Evolutionary conservation across 768 basidiomycete species (phyloP).

Genomic region (Chalciporus chontae): DNA sequence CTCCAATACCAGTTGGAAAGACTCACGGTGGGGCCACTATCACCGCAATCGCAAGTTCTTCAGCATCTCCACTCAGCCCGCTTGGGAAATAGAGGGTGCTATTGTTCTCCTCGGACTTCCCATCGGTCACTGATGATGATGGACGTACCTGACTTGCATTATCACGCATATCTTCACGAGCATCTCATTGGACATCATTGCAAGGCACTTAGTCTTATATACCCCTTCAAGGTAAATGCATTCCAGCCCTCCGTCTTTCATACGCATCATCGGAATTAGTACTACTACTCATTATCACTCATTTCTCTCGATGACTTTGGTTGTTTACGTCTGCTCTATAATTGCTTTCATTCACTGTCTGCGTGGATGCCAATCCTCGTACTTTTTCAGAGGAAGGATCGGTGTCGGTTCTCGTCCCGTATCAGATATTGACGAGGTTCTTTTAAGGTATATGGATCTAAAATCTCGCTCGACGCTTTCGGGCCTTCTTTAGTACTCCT

Average conservation of each 20-base stretch:
- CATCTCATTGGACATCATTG: constrained; percentile 25
- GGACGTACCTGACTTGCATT: constrained; percentile 7
- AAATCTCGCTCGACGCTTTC: not conserved
- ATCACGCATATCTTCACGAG: constrained; percentile 13
- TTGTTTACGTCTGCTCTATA: not conserved
- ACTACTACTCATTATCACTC: not conserved
- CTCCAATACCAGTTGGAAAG: constrained; percentile 56
- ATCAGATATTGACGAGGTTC: not conserved
- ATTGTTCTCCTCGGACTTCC: constrained; percentile 2
- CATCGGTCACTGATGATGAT: constrained; percentile 1
- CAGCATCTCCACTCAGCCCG: constrained; percentile 20
- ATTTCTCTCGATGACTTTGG: not conserved
- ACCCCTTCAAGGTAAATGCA: constrained; percentile 13
- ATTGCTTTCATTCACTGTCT: not conserved
- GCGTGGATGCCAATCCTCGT: not conserved
- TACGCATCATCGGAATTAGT: constrained; percentile 2
- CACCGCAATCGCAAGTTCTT: constrained; percentile 51
- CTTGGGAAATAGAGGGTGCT: constrained; percentile 14
- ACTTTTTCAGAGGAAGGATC: not conserved
- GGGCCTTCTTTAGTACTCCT: not conserved
- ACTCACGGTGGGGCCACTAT: constrained; percentile 54
- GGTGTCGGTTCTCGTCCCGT: not conserved
- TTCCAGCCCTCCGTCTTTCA: constrained; percentile 6
- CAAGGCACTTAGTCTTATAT: constrained; percentile 13
- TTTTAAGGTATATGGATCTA: not conserved